Conservation (phyloP, 257 asterid species). For the Penstemon barbatus region DNA sequence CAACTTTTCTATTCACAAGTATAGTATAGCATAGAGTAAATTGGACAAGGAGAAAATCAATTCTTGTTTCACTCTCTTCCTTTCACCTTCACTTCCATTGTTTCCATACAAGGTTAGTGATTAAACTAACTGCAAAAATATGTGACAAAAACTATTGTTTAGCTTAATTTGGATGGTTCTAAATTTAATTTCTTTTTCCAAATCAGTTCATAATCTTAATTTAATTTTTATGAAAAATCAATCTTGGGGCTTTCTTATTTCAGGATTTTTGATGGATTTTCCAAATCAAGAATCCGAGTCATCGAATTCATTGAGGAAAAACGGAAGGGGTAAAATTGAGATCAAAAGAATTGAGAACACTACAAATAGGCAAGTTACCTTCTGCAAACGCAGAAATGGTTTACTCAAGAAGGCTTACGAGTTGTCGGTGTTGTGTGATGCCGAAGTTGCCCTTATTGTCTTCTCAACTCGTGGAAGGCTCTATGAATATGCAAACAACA, state of each 20-base stretch:
- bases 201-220: slow-evolving; percentile 33
- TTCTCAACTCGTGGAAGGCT: slow-evolving; percentile 87
- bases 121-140: slow-evolving; percentile 26
- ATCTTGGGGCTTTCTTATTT: slow-evolving; percentile 51
- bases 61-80: slow-evolving; percentile 31
- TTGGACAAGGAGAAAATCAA: slow-evolving; percentile 25
- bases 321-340: slow-evolving; percentile 78
- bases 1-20: slow-evolving; percentile 51
- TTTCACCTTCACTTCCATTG: slow-evolving; percentile 20
- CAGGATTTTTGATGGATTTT: slow-evolving; percentile 57
- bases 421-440: slow-evolving; percentile 83
- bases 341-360: slow-evolving; percentile 92
- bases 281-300: slow-evolving; percentile 61
- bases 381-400: slow-evolving; percentile 86
- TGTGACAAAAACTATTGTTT: slow-evolving; percentile 31
- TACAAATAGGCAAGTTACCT: slow-evolving; percentile 83
- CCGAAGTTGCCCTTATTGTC: slow-evolving; percentile 87
- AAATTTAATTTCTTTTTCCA: slow-evolving; percentile 19
- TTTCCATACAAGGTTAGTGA: slow-evolving; percentile 41
- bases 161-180: slow-evolving; percentile 42
- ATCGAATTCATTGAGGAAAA: slow-evolving; percentile 47
- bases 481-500: slow-evolving; percentile 84
- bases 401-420: slow-evolving; percentile 87
- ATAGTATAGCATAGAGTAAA: slow-evolving; percentile 27
- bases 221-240: slow-evolving; percentile 27